Conservation (phyloP, 768 basidiomycete genomes). For the Amylocystis lapponica region DNA sequence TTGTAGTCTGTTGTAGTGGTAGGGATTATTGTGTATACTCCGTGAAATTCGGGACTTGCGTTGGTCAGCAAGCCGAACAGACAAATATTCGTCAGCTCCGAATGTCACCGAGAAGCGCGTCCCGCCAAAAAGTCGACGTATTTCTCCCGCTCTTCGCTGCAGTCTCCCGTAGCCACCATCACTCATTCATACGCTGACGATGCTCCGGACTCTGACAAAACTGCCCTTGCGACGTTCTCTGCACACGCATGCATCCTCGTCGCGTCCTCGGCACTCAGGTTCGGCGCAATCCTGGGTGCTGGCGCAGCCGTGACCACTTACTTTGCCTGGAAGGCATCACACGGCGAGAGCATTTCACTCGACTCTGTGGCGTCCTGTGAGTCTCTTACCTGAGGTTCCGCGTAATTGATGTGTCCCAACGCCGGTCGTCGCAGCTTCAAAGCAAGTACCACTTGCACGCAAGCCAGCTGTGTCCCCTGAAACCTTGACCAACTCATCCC, state of each 20-base stretch:
- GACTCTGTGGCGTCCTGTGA: conserved; percentile 12
- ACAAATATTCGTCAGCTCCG: no score
- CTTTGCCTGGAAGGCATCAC: conserved; percentile 25
- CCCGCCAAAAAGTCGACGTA: no score
- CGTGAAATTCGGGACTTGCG: no score
- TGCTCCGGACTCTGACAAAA: conserved; percentile 53
- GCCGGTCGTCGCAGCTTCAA: conserved; percentile 4
- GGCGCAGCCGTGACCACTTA: conserved; percentile 27
- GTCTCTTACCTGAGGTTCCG: neutral
- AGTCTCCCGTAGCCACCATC: no score
- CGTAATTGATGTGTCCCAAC: neutral
- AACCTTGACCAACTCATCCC: no score
- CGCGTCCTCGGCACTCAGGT: conserved; percentile 13
- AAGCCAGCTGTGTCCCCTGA: conserved; percentile 8
- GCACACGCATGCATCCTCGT: conserved; percentile 35
- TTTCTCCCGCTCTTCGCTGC: no score
- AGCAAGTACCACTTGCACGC: conserved; percentile 9
- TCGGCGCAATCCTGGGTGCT: conserved; percentile 22
- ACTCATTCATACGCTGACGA: no score
- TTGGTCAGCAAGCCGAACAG: no score
- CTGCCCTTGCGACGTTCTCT: conserved; percentile 47
- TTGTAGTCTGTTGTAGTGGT: no score
- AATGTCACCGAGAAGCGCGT: no score
- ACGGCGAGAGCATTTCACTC: conserved; percentile 13
- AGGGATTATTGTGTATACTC: no score